Base-by-base conservation (phyloP, 805 yeast genomes). In the Jamesozyma piceae region DNA sequence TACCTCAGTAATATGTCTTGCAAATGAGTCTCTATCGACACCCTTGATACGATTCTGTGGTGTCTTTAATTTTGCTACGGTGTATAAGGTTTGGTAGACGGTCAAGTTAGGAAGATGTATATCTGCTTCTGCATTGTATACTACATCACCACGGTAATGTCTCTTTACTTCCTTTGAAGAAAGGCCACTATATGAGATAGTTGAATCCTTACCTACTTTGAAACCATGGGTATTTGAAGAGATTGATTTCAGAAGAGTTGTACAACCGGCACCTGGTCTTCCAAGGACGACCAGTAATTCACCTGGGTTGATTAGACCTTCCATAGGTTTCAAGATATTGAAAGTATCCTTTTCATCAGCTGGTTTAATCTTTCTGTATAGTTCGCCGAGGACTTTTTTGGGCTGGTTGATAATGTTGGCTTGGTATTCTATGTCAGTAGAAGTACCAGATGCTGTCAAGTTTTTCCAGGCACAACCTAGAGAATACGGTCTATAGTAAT, bases 261-360 rank as follows among this genome's bases (percentile, higher is more conserved):
- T 66, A 52, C 85, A 78, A 35, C 85, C 85, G 30, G 82, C 71
- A 52, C 90, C 90, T 1, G 90, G 90, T 61, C 89, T 73, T 44
- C 92, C 90, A 37, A 82, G 65, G 10, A 82, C 89, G 42, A 82
- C 83, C 4, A 81, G 75, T 37, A 80, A 67, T 47, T 80, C 80
- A 43, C 88, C 87, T 2, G 87, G 82, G 42, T 65, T 66, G 32
- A 75, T 55, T 14, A 73, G 48, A 20, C 80, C 84, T 47, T 77
- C 80, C 74, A 73, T 68, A 14, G 74, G 61, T 51, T 72, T 72
- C 55, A 72, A 66, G 49, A 68, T 75, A 63, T 73, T 50, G 37
- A 63, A 75, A 44, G 53, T 56, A 44, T 49, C 58, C 46, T 45
- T 53, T 46, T 52, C 47, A 41, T 43, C 53, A 6, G 58, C 41